Evolutionary conservation across 192 early-diverging fungal genomes (phyloP).

Genomic region (Backusella parvicylindrica): DNA sequence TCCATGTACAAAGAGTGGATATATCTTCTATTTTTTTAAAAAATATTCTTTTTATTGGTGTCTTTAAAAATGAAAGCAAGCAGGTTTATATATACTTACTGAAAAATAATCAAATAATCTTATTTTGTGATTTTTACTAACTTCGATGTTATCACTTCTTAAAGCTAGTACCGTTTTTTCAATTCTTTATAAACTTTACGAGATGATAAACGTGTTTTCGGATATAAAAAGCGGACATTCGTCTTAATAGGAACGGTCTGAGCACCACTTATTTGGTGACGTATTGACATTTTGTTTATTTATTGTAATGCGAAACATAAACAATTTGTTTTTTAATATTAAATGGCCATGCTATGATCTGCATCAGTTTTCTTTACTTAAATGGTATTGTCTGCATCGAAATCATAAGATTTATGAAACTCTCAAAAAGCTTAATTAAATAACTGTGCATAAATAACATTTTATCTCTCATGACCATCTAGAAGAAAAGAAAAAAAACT

Average conservation of each 20-base stretch:
- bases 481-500: neutral
- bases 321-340: neutral
- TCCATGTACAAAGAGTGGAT: neutral
- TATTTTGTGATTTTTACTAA: neutral
- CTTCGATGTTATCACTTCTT: too few relatives aligned
- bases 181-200: neutral
- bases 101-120: neutral
- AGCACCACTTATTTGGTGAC: neutral
- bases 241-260: neutral
- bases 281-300: neutral
- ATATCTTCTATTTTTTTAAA: neutral
- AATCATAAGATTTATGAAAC: neutral
- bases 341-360: neutral
- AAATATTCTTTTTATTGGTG: neutral
- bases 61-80: neutral
- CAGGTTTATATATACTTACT: neutral
- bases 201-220: neutral
- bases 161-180: neutral
- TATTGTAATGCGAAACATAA: neutral
- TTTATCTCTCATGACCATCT: neutral
- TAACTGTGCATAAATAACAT: constrained; percentile 1
- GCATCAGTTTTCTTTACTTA: neutral
- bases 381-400: neutral
- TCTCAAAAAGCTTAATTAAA: constrained; percentile 5
- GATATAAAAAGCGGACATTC: neutral